Evolutionary conservation across 495 filamentous ascomycete species (phyloP), one percentile per base, ranked within the genome.

Genomic region (Trichocladium antarcticum): DNA sequence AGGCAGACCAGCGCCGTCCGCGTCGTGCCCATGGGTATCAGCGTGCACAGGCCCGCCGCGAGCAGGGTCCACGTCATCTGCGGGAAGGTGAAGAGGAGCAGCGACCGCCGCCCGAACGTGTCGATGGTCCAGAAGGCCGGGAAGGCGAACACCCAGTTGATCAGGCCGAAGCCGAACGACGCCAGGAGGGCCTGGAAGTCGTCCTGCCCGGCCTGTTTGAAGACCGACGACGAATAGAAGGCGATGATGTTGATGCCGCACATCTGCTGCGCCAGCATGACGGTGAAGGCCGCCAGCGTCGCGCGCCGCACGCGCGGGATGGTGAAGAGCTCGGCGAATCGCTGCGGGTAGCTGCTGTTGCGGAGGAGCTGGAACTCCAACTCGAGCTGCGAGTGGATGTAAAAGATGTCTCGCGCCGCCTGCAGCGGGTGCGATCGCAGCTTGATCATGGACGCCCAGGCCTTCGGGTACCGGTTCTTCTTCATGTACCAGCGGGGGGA

Each of bases 91-190:
- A 88, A 85, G 5, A 92, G 75, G 1, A 92, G 75, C 1, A 94
- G 73, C 14, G 73, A 71, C 19, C 87, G 78, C 29, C 87, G 82
- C 9, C 87, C 87, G 41, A 80, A 90, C 9, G 83, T 88, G 64
- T 94, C 87, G 54, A 94, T 94, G 7, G 85, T 88, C 69, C 75
- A 85, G 24, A 93, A 73, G 5, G 87, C 86, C 1, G 87, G 86
- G 68, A 79, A 85, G 40, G 85, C 84, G 55, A 92, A 92, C n/a
- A 84, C 38, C 63, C 85, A 90, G 65, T 92, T 89, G 55, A 90
- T 74, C 1, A 85, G 61, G 27, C 87, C 87, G 57, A 89, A 92
- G 1, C 87, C 87, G 56, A 79, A 85, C 0, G 84, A 88, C 2
- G 80, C 81, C 14, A 84, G 68, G 6, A 93, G 74, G 31, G 87